Conservation (phyloP, 257 asterid species). For the Penstemon davidsonii region DNA sequence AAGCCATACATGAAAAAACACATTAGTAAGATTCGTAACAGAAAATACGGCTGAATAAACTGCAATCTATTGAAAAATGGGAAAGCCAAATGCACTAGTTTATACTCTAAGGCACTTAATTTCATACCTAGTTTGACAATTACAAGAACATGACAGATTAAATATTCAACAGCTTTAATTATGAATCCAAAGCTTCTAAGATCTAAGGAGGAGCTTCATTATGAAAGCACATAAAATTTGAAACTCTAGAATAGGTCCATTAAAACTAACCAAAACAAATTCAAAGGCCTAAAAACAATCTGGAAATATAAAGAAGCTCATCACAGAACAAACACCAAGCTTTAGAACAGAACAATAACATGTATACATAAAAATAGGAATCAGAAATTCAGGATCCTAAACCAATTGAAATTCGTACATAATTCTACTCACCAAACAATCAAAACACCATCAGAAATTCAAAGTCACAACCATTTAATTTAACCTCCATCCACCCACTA, state of each 20-base stretch:
- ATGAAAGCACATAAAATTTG: not conserved
- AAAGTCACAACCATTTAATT: conserved; percentile 25
- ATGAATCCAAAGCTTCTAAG: conserved; percentile 18
- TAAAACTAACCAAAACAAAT: conserved; percentile 18
- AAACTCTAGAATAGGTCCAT: not conserved
- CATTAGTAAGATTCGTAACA: not conserved
- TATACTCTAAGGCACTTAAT: conserved; percentile 6
- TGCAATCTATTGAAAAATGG: conserved; percentile 1
- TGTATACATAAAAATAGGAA: not conserved
- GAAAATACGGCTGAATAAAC: not conserved
- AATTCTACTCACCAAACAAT: conserved; percentile 27
- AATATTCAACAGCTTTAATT: conserved; percentile 14
- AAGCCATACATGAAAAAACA: not conserved
- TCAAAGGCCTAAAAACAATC: conserved; percentile 22
- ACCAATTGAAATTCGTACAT: conserved; percentile 15
- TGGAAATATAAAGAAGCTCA: conserved; percentile 19
- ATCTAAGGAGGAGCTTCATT: conserved; percentile 7
- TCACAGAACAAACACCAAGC: not conserved
- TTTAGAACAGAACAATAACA: not conserved
- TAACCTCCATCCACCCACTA: not conserved
- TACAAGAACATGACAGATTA: not conserved
- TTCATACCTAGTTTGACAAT: conserved; percentile 19
- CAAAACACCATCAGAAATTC: conserved; percentile 27
- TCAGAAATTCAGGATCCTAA: not conserved
- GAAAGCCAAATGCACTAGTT: conserved; percentile 18